Percentiles rank a stretch among this genome's conserved stretches.
Conservation (phyloP, 1,139 yeast species). For the Scheffersomyces illinoinensis region DNA sequence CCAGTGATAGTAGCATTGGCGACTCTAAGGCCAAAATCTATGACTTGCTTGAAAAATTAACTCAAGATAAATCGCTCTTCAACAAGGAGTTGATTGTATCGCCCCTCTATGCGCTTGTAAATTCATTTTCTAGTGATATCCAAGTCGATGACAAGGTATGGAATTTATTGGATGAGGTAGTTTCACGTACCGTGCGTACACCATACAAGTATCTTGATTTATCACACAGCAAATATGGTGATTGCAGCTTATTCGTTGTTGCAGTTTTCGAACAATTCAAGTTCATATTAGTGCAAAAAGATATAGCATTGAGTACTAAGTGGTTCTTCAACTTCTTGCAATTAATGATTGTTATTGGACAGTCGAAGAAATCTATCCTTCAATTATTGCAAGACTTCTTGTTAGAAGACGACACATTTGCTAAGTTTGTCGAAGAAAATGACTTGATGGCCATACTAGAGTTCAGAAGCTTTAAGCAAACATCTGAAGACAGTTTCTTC, state of each 20-base stretch:
- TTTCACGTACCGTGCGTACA: slow-evolving; percentile 64
- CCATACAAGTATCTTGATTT: slow-evolving; percentile 85
- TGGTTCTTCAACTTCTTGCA: slow-evolving; percentile 57
- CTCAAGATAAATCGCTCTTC: slow-evolving; percentile 39
- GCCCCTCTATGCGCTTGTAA: slow-evolving; percentile 44
- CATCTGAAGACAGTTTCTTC: slow-evolving; percentile 14
- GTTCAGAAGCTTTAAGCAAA: slow-evolving; percentile 1
- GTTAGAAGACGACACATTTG: slow-evolving; percentile 9
- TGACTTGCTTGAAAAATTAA: slow-evolving; percentile 23
- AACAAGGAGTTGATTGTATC: slow-evolving; percentile 44
- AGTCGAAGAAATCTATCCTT: slow-evolving; percentile 37
- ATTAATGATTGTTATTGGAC: slow-evolving; percentile 55
- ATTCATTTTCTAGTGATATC: slow-evolving; percentile 28
- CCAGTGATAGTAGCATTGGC: slow-evolving; percentile 28
- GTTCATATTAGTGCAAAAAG: slow-evolving; percentile 39
- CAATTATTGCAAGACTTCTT: slow-evolving; percentile 23
- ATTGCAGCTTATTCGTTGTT: slow-evolving; percentile 65
- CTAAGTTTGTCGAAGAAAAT: slow-evolving; percentile 4
- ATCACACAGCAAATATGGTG: slow-evolving; percentile 40
- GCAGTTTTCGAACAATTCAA: slow-evolving; percentile 74
- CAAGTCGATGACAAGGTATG: slow-evolving; percentile 31
- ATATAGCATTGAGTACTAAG: slow-evolving; percentile 16
- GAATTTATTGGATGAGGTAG: slow-evolving; percentile 70
- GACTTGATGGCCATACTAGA: slow-evolving; percentile 5
- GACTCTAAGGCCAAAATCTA: slow-evolving; percentile 35